phyloP scores from a whole-genome alignment of 2,329 filamentous ascomycete genomes.

The Drechslerella coelobrocha region DNA sequence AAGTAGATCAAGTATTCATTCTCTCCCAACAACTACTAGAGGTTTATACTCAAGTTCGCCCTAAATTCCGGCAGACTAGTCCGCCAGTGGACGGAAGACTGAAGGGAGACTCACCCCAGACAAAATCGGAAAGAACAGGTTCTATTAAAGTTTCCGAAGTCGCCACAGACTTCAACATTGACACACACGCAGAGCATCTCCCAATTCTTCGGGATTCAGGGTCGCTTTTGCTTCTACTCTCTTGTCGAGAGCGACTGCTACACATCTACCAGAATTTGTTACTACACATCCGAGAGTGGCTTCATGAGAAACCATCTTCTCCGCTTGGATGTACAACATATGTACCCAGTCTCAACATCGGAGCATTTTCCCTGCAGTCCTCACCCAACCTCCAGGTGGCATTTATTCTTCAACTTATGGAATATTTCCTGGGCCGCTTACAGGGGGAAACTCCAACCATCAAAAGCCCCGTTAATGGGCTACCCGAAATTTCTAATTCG shows the following conservation, averaged over 20 bases:
- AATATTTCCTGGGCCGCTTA: conserved; percentile 1
- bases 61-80: not conserved
- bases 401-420: conserved; percentile 6
- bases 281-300: not conserved
- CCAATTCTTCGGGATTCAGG: not conserved
- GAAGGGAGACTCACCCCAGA: not conserved
- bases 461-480: not conserved
- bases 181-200: not conserved
- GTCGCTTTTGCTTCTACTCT: conserved; percentile 2
- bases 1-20: not conserved
- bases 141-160: too few relatives aligned
- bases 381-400: not conserved
- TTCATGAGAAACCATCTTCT: not conserved
- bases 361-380: not conserved
- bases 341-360: conserved; percentile 2
- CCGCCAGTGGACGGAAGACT: not conserved
- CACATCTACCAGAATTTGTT: conserved; percentile 1
- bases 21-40: not conserved
- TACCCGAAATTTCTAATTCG: not conserved
- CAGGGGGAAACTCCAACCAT: not conserved
- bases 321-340: not conserved
- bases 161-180: not conserved
- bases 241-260: conserved; percentile 6
- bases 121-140: not conserved
- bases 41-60: not conserved